Evolutionary conservation across 768 basidiomycete genomes (phyloP), one percentile per base, ranked within the genome.

Genomic region (Mycena chlorophos): DNA sequence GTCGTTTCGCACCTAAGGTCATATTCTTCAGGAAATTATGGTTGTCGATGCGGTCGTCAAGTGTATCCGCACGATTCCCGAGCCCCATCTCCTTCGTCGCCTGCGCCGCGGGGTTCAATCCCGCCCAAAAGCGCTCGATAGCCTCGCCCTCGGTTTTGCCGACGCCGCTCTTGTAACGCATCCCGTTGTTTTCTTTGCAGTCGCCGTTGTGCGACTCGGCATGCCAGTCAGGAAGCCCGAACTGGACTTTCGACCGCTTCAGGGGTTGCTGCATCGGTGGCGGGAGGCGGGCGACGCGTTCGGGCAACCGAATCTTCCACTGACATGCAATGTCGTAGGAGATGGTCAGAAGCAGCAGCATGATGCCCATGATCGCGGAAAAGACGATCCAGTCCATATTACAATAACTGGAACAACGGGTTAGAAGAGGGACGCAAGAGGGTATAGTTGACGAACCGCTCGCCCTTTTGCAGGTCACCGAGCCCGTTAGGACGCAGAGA

Each of bases 71-170:
- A 0, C 64, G 56, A 1, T 57, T 30, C 0, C 68, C 67, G 0
- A 64, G 58, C 0, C 65, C 65, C 69, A 70, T 73, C 17, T 75
- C 68, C 13, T 65, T 63, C 0, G 68, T 72, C 28, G 62, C 65
- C 2, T 52, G 52, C 0, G 67, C 63, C 0, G 54, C 55, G 0
- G 54, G 48, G 48, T 74, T 72, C 6, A 66, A 31, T 0, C 38
- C 51, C 0, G 69, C 30, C 75, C 74, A 75, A 0, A 47, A 16
- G 5, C 48, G 48, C 29, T 49, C 48, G 30, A 49, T 34, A 5
- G 27, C 48, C 23, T 49, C 48, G 50, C 0, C 55, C 23, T 60
- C 54, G 1, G 48, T 55, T 26, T 47, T 57, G 1, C 56, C 58
- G 0, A 50, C 51, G n/a, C 63, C 57, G 4, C 25, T 40, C 17